Percentiles rank a stretch among this genome's conserved stretches.
phyloP scores from a whole-genome alignment of 352 stramenopile genomes.

The Thalassiosira hispida region DNA sequence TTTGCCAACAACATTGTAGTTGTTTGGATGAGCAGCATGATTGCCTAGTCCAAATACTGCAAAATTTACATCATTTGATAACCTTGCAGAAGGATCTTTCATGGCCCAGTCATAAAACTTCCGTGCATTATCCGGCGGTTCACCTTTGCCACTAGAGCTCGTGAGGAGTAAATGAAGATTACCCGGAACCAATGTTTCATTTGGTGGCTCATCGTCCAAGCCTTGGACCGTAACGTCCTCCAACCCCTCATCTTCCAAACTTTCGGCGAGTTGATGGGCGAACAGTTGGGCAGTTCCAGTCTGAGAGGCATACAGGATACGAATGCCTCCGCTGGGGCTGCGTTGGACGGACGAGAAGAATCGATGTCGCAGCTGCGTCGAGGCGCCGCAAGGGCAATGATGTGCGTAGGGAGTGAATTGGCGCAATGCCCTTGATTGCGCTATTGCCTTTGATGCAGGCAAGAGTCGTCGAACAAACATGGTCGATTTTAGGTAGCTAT shows the following conservation, averaged over 20 bases:
- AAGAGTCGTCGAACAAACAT: slow-evolving; percentile 1
- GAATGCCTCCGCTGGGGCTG: slow-evolving; percentile 6
- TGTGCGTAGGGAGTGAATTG: background rate
- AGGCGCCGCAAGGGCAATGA: background rate
- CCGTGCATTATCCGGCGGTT: slow-evolving; percentile 66
- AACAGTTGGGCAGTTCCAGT: slow-evolving; percentile 77
- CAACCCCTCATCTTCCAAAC: slow-evolving; percentile 37
- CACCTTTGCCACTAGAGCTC: slow-evolving; percentile 62
- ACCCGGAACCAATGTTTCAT: slow-evolving; percentile 34
- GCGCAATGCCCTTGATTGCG: too few relatives aligned
- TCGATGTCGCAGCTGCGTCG: background rate
- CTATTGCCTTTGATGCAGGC: background rate
- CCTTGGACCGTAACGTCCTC: slow-evolving; percentile 45
- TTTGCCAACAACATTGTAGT: slow-evolving; percentile 75
- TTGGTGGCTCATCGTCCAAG: slow-evolving; percentile 49
- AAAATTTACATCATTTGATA: slow-evolving; percentile 55
- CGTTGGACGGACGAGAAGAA: slow-evolving; percentile 17
- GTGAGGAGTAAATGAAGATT: slow-evolving; percentile 62
- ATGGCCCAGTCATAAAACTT: slow-evolving; percentile 72
- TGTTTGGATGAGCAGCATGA: slow-evolving; percentile 57
- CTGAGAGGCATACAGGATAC: slow-evolving; percentile 67
- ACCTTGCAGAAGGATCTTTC: slow-evolving; percentile 23
- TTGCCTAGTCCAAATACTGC: slow-evolving; percentile 75
- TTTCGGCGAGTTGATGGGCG: slow-evolving; percentile 66
- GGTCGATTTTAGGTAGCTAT: too few relatives aligned